phyloP scores from a whole-genome alignment of 495 filamentous ascomycete genomes.

The Parmelia sp. region DNA sequence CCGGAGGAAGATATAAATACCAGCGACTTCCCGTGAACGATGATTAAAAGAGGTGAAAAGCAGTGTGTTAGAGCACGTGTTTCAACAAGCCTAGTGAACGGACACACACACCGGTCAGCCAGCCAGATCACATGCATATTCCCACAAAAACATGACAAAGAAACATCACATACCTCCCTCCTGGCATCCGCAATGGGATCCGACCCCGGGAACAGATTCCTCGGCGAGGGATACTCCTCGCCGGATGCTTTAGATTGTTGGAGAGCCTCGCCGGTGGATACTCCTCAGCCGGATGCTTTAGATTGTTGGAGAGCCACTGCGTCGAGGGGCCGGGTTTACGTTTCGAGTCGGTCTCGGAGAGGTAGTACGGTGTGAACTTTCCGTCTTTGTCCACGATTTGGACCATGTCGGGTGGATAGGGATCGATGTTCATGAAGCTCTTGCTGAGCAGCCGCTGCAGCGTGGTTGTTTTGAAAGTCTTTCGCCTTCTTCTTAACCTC shows the following conservation, averaged over 20 bases:
- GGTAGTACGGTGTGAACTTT: slow-evolving; percentile 7
- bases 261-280: no score
- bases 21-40: not conserved
- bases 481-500: no score
- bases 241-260: not conserved
- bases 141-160: no score
- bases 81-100: no score
- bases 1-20: slow-evolving; percentile 1
- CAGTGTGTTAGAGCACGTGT: not conserved
- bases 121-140: no score
- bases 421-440: no score
- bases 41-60: not conserved
- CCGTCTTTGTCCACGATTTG: not conserved
- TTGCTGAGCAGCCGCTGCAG: no score
- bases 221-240: not conserved
- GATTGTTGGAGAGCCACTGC: not conserved
- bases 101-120: not conserved
- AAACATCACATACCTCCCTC: not conserved
- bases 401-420: no score
- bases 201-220: not conserved
- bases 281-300: not conserved
- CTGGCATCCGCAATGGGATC: not conserved
- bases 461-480: no score
- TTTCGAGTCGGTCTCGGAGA: not conserved
- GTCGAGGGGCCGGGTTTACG: not conserved